Conservation (phyloP, 768 basidiomycete species). For the Leccinum imitatum region DNA sequence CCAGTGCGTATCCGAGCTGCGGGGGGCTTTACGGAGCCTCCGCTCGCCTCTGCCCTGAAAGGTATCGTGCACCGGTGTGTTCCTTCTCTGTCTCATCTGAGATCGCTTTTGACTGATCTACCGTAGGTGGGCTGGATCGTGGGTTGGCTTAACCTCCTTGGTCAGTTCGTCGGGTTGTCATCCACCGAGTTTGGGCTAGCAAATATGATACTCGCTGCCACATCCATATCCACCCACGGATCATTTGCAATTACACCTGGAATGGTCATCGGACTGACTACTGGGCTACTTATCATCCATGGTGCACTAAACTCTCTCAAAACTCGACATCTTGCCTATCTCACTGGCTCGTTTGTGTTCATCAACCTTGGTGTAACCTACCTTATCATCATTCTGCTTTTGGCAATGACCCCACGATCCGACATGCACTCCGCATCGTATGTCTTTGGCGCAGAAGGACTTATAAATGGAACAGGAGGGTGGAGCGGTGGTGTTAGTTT, state of each 20-base stretch:
- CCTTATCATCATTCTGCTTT: slow-evolving; percentile 43
- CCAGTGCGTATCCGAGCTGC: slow-evolving; percentile 34
- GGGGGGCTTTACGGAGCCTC: slow-evolving; percentile 65
- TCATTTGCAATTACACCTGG: slow-evolving; percentile 36
- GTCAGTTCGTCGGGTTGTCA: slow-evolving; percentile 28
- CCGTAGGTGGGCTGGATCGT: slow-evolving; percentile 30
- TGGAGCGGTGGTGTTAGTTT: slow-evolving; percentile 41
- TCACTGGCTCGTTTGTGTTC: slow-evolving; percentile 40
- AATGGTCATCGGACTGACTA: slow-evolving; percentile 42
- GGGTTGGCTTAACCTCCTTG: slow-evolving; percentile 35
- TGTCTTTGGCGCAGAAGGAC: slow-evolving; percentile 49
- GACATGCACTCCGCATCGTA: slow-evolving; percentile 60
- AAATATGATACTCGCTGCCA: slow-evolving; percentile 33
- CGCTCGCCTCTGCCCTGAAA: slow-evolving; percentile 66
- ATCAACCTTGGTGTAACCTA: slow-evolving; percentile 44
- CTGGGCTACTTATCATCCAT: slow-evolving; percentile 41
- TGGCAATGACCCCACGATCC: slow-evolving; percentile 42
- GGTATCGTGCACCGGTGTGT: slow-evolving; percentile 60
- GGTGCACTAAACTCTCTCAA: slow-evolving; percentile 47
- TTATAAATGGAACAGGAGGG: slow-evolving; percentile 45
- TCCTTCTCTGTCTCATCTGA: background rate
- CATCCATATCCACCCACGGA: slow-evolving; percentile 28
- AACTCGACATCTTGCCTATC: slow-evolving; percentile 35
- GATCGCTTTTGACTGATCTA: background rate
- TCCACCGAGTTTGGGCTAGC: slow-evolving; percentile 41